Conservation (phyloP, 345 rosid species). For the Sisymbrium altissimum region DNA sequence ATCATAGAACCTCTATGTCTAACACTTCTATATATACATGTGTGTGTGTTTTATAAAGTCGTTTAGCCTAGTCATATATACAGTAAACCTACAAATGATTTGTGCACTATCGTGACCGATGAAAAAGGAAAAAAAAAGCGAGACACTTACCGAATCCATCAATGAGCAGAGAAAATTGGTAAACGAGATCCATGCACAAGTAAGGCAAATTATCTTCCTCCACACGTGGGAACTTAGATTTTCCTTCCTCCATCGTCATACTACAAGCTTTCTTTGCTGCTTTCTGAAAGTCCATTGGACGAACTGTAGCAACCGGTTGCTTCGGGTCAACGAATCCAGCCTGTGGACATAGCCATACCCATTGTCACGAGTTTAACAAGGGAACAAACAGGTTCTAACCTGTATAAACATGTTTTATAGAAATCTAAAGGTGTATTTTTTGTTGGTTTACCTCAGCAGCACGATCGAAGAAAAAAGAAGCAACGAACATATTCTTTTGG, state of each 20-base stretch:
- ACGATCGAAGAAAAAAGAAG: slow-evolving; percentile 94
- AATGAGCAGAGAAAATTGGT: slow-evolving; percentile 72
- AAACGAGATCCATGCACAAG: slow-evolving; percentile 93
- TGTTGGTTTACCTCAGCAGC: slow-evolving; percentile 85
- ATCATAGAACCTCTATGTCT: not conserved
- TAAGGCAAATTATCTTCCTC: slow-evolving; percentile 61
- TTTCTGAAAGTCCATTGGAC: slow-evolving; percentile 64
- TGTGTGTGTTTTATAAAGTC: not conserved
- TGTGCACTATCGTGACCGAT: not conserved
- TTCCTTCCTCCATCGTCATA: slow-evolving; percentile 62
- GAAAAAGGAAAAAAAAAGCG: not conserved
- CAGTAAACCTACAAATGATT: not conserved
- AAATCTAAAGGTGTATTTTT: not conserved
- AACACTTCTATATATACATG: not conserved
- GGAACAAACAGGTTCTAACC: not conserved
- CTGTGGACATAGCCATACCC: slow-evolving; percentile 32
- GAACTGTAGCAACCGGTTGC: slow-evolving; percentile 69
- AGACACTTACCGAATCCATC: slow-evolving; percentile 82
- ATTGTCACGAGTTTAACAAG: not conserved
- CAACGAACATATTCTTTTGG: slow-evolving; percentile 83
- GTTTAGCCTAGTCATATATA: not conserved
- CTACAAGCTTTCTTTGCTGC: slow-evolving; percentile 90
- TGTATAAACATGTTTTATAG: not conserved
- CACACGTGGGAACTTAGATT: slow-evolving; percentile 45
- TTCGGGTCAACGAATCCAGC: slow-evolving; percentile 69